Base-by-base conservation (phyloP, 1,139 yeast genomes). In the Debaryomyces singareniensis region DNA sequence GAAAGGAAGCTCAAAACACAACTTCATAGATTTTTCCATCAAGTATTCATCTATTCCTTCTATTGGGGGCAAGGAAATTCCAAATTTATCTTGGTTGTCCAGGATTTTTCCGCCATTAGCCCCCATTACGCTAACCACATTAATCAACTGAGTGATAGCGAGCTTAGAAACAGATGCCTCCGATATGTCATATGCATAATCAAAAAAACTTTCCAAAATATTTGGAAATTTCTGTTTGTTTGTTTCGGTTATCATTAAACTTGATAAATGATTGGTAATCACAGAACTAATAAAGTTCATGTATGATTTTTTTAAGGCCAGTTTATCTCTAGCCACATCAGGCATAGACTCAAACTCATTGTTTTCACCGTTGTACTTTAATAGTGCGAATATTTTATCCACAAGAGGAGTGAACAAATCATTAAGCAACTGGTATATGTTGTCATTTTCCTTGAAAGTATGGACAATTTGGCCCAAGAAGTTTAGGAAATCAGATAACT, bases 401-500 rank as follows among this genome's bases (percentile, higher is more conserved):
- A 85, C 63, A 29, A 91, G 67, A 12, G 96, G 96, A 2, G 83
- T 62, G 36, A 87, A 54, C 37, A 91, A 60, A 35, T 78, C 77
- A 45, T 81, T 78, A 38, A 91, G 65, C 55, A 93, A 63, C 43
- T 78, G 78, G 52, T 82, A 86, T 33, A 89, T 75, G 29, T 70
- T 71, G 26, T 74, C 77, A 43, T 83, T 81, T 28, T 65, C 63
- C 45, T 76, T 74, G 55, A 81, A 86, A 44, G 68, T 73, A 54
- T 91, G 97, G 29, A 83, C 75, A 37, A 91, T 72, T 55, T 91
- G 97, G 5, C 95, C 93, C 42, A 91, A 61, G 51, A 91, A 91
- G 29, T 91, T 74, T 34, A 87, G 59, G 49, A 93, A 87, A 48
- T 86, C 96, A 27, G 74, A 69, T 49, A 89, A 59, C 51, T 91